phyloP scores from a whole-genome alignment of 495 filamentous ascomycete species.

The Penicillium odoratum region DNA sequence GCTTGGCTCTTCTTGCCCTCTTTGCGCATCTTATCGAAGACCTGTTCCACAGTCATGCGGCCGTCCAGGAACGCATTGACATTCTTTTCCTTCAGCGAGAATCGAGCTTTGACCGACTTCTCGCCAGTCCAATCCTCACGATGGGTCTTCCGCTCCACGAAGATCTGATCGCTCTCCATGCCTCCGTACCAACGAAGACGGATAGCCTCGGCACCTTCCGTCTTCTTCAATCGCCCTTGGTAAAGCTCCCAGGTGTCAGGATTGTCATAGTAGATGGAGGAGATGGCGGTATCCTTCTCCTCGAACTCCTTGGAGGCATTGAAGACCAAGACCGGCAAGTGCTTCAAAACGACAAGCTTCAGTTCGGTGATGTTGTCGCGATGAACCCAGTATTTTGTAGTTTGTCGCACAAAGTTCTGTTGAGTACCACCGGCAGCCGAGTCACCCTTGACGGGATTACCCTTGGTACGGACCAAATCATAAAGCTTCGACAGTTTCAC shows the following conservation, averaged over 20 bases:
- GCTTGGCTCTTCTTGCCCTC: slow-evolving; percentile 89
- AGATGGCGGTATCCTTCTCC: slow-evolving; percentile 83
- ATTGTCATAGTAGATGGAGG: slow-evolving; percentile 98
- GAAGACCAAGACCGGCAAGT: slow-evolving; percentile 96
- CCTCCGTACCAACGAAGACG: slow-evolving; percentile 96
- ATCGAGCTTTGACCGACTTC: slow-evolving; percentile 97
- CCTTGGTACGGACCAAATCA: slow-evolving; percentile 88
- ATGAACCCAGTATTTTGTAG: slow-evolving; percentile 99
- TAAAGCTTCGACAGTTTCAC: slow-evolving; percentile 95
- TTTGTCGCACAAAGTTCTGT: slow-evolving; percentile 95
- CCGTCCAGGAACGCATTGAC: slow-evolving; percentile 87
- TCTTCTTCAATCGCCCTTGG: slow-evolving; percentile 91
- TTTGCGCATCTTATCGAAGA: slow-evolving; percentile 93
- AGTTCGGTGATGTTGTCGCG: slow-evolving; percentile 97
- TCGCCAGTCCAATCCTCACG: slow-evolving; percentile 99
- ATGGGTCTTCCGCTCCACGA: slow-evolving; percentile 97
- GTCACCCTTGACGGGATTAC: slow-evolving; percentile 90
- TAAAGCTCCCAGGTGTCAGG: slow-evolving; percentile 91
- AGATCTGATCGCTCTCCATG: slow-evolving; percentile 92
- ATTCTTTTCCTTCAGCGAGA: slow-evolving; percentile 93
- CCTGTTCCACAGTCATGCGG: slow-evolving; percentile 72
- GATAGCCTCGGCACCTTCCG: slow-evolving; percentile 95
- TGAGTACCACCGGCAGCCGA: slow-evolving; percentile 86
- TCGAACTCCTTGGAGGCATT: slow-evolving; percentile 97
- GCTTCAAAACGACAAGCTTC: slow-evolving; percentile 96